Evolutionary conservation across 2,329 filamentous ascomycete species (phyloP).

Genomic region (Phaeomoniella chlamydospora): DNA sequence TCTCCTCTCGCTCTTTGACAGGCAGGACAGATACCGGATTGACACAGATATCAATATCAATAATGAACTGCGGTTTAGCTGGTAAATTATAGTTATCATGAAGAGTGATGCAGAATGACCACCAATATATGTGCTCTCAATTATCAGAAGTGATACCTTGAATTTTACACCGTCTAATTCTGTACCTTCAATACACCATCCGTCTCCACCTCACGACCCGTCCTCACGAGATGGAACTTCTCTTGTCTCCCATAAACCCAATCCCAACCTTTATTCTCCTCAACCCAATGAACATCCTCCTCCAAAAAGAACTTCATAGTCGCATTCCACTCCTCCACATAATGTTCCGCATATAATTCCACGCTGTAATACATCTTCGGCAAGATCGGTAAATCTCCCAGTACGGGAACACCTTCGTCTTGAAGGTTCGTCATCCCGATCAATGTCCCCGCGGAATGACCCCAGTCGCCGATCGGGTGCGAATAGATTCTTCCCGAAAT

Average conservation of each 20-base stretch:
- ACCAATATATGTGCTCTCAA: too few relatives aligned
- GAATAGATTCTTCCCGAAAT: slow-evolving; percentile 34
- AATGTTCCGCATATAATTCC: slow-evolving; percentile 34
- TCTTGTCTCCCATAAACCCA: slow-evolving; percentile 37
- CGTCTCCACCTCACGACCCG: too few relatives aligned
- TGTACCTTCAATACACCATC: too few relatives aligned
- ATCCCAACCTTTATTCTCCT: slow-evolving; percentile 27
- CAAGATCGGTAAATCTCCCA: slow-evolving; percentile 32
- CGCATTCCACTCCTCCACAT: slow-evolving; percentile 28
- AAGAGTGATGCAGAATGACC: too few relatives aligned
- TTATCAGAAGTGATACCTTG: too few relatives aligned
- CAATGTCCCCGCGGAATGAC: slow-evolving; percentile 32
- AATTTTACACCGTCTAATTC: too few relatives aligned
- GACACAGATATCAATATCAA: too few relatives aligned
- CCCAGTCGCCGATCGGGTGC: slow-evolving; percentile 37
- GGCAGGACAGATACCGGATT: too few relatives aligned
- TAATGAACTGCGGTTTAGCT: too few relatives aligned
- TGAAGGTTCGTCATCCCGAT: slow-evolving; percentile 39
- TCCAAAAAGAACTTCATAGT: slow-evolving; percentile 34
- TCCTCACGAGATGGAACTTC: slow-evolving; percentile 23
- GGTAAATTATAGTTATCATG: too few relatives aligned
- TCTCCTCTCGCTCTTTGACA: too few relatives aligned
- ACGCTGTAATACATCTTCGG: slow-evolving; percentile 35
- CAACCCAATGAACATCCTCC: slow-evolving; percentile 35
- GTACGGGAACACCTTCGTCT: slow-evolving; percentile 25